These are phyloP conservation scores for Fusarium sp. DNA, from an alignment of 2,329 filamentous ascomycete genomes.

Conservation along the genomic window DNA sequence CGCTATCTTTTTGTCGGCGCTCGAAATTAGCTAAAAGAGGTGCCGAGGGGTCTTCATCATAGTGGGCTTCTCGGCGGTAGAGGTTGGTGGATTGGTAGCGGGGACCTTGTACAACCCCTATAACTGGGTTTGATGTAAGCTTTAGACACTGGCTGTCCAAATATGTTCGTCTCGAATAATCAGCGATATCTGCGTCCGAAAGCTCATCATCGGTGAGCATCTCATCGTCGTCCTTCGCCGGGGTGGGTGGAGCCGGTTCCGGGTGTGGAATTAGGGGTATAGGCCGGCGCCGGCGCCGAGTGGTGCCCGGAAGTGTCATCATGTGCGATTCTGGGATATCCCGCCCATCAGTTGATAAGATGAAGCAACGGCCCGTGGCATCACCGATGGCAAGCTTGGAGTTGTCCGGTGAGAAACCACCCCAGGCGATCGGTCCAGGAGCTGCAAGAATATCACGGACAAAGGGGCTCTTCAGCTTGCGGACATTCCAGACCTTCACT, in stretches of 20 bases:
- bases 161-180: slow-evolving; percentile 45
- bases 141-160: slow-evolving; percentile 57
- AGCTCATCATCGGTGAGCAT: slow-evolving; percentile 11
- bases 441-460: slow-evolving; percentile 66
- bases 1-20: slow-evolving; percentile 57
- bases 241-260: slow-evolving; percentile 58
- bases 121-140: slow-evolving; percentile 57
- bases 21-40: slow-evolving; percentile 61
- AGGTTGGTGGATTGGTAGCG: slow-evolving; percentile 60
- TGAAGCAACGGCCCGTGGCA: slow-evolving; percentile 69
- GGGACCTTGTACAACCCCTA: slow-evolving; percentile 69
- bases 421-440: slow-evolving; percentile 67
- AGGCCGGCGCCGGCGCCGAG: slow-evolving; percentile 57
- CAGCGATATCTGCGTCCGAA: slow-evolving; percentile 32
- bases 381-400: slow-evolving; percentile 70
- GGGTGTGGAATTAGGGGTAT: slow-evolving; percentile 62
- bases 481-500: slow-evolving; percentile 72
- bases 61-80: slow-evolving; percentile 62
- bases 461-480: slow-evolving; percentile 56
- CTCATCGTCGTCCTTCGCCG: slow-evolving; percentile 34
- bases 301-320: slow-evolving; percentile 51
- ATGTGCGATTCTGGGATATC: slow-evolving; percentile 52
- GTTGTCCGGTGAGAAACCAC: slow-evolving; percentile 68
- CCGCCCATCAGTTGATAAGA: slow-evolving; percentile 63
- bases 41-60: slow-evolving; percentile 54